phyloP scores from a whole-genome alignment of 306 rosid species.

The Carpinus fangiana region DNA sequence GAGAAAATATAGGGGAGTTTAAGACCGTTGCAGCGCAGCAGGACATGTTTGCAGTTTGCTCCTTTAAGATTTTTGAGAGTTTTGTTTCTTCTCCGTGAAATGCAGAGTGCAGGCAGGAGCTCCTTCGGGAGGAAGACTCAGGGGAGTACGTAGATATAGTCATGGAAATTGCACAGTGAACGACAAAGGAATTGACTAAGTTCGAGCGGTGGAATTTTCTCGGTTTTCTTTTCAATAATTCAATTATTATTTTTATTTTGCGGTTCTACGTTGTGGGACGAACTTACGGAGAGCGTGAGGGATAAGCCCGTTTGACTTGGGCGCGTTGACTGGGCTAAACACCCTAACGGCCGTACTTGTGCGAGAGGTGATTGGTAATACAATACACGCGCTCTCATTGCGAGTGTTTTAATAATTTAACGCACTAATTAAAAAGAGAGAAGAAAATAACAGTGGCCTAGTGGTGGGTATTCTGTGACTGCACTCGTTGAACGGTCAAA shows the following conservation, averaged over 20 bases:
- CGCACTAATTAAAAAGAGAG: not conserved
- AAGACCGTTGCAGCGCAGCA: constrained; percentile 44
- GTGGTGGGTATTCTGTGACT: constrained; percentile 7
- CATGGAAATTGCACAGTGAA: not conserved
- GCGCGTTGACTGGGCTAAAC: not conserved
- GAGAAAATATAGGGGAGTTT: constrained; percentile 44
- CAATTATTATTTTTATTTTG: not conserved
- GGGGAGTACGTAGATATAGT: not conserved
- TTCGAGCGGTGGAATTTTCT: not conserved
- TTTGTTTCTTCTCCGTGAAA: not conserved
- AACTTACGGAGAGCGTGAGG: not conserved
- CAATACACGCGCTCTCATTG: not conserved
- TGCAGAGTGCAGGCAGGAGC: not conserved
- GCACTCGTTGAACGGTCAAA: constrained; percentile 39
- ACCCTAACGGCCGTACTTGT: not conserved
- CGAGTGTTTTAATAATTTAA: not conserved
- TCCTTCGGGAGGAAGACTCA: not conserved
- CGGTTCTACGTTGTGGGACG: not conserved
- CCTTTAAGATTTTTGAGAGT: no score
- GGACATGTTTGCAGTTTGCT: constrained; percentile 23
- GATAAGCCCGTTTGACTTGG: not conserved
- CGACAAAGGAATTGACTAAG: not conserved
- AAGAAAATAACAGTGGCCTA: not conserved
- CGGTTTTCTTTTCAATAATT: not conserved
- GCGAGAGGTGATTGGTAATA: not conserved